Base-by-base conservation (phyloP, 164 flowering plant species). In the Saururus chinensis region DNA sequence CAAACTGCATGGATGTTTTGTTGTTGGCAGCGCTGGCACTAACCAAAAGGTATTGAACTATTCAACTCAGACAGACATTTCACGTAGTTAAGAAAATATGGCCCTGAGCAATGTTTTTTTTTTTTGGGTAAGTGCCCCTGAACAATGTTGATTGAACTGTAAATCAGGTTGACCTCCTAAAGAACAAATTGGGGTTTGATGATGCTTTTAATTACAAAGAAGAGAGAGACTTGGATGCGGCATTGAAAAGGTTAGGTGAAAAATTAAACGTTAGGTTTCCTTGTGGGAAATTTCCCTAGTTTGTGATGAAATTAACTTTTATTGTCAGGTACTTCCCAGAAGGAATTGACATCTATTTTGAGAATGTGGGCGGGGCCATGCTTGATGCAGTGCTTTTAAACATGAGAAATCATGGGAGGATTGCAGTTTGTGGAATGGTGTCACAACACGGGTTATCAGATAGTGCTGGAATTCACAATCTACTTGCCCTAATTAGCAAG, bases 1-100 rank as follows among this genome's bases (percentile, higher is more conserved):
- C 21, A 87, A 83, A 70, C 66, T 87, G 71, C 78, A 79, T 70
- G 91, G 95, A 23, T 87, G 95, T 74, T 85, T 81, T 71, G 91
- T 87, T 11, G 91, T 87, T 68, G 95, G 95, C 65, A 85, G 86
- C 79, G 87, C 89, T 40, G 91, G 95, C 20, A 63, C 81, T 17
- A 75, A 64, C 41, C 74, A 83, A 56, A 87, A 85, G 71, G 85
- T 80, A 30, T n/a, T n/a, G n/a, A 57, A 67, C 30, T 42, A 48
- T 55, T 30, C 17, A 3, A 16, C 16, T 37, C 48, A 23, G 25
- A 22, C 30, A 51, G 12, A 14, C 30, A 17, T 30, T 58, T 19
- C 11, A 9, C 22, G 0, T 19, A 23, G 10, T 1, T 53, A 2
- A 20, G 11, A 20, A 9, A 19, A 52, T 7, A 21, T 52, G 9